Conservation (phyloP, 352 stramenopile species). For the Globisporangium perplexum region DNA sequence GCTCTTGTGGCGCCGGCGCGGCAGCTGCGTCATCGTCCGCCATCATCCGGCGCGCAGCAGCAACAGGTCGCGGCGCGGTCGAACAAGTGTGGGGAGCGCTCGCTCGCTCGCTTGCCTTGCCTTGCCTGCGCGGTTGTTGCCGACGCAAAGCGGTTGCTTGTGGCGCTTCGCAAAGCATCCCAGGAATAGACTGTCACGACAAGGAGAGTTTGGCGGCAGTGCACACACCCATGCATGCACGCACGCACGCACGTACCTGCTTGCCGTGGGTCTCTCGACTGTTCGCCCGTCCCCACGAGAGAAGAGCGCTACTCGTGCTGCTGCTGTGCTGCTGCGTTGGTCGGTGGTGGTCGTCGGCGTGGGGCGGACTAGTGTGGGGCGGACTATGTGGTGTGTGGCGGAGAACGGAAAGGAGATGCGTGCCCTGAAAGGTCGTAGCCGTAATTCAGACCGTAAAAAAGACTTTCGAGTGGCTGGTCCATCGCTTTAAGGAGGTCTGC, state of each 20-base stretch:
- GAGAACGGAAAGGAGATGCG: neutral
- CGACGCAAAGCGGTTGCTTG: no score
- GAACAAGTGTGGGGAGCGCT: no score
- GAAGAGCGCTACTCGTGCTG: no score
- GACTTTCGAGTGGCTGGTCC: neutral
- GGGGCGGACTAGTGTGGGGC: neutral
- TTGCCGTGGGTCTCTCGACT: no score
- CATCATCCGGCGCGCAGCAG: slow-evolving; percentile 1
- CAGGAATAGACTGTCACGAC: neutral
- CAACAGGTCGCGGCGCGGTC: neutral
- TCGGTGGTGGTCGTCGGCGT: neutral
- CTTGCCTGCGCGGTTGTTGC: no score
- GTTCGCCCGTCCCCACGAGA: no score
- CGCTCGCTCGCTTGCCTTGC: no score
- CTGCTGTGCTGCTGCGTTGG: no score
- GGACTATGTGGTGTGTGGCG: neutral
- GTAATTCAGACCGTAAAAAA: neutral
- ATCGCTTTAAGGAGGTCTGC: neutral
- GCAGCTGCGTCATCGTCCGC: slow-evolving; percentile 9
- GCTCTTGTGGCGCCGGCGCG: slow-evolving; percentile 6
- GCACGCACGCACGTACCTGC: no score
- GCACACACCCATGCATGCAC: no score
- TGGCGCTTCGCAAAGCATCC: no score
- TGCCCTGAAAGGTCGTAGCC: neutral
- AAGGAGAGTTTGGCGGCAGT: no score